A percentile compares a stretch with the other conserved stretches of the same genome.
Conservation (phyloP, 2,329 filamentous ascomycete genomes). For the Aspergillus alliaceus region DNA sequence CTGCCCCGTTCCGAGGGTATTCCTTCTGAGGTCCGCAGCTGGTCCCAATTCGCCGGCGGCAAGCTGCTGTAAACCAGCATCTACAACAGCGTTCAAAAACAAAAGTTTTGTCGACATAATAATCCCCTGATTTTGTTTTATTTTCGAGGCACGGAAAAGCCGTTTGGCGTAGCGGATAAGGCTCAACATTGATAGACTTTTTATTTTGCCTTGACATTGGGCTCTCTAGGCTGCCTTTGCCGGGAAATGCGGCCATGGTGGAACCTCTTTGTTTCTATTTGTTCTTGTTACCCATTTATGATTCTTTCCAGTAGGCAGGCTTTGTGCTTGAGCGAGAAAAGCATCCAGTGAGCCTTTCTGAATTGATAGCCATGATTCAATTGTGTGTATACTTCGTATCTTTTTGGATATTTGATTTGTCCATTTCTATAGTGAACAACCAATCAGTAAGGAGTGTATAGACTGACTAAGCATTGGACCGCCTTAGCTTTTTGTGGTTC, state of each 20-base stretch:
- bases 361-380: constrained; percentile 13
- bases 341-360: constrained; percentile 19
- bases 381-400: constrained; percentile 6
- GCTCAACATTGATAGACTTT: constrained; percentile 33
- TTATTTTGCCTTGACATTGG: constrained; percentile 21
- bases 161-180: constrained; percentile 27
- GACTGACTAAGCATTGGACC: neutral
- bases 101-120: constrained; percentile 23
- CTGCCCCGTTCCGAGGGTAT: constrained; percentile 85
- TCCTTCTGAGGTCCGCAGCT: constrained; percentile 84
- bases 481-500: too few species aligned
- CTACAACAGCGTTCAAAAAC: neutral
- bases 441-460: too few species aligned
- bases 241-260: constrained; percentile 10
- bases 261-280: constrained; percentile 10
- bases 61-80: constrained; percentile 44
- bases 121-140: constrained; percentile 18
- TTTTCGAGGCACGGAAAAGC: constrained; percentile 19
- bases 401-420: neutral
- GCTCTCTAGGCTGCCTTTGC: constrained; percentile 6
- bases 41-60: constrained; percentile 92
- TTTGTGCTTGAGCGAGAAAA: constrained; percentile 32
- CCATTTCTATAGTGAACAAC: too few species aligned
- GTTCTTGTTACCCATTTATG: constrained; percentile 13
- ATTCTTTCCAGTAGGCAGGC: constrained; percentile 22